Evolutionary conservation across 1,284 basidiomycete genomes (phyloP), one percentile per base, ranked within the genome.

Genomic region (Moniliella sp.): DNA sequence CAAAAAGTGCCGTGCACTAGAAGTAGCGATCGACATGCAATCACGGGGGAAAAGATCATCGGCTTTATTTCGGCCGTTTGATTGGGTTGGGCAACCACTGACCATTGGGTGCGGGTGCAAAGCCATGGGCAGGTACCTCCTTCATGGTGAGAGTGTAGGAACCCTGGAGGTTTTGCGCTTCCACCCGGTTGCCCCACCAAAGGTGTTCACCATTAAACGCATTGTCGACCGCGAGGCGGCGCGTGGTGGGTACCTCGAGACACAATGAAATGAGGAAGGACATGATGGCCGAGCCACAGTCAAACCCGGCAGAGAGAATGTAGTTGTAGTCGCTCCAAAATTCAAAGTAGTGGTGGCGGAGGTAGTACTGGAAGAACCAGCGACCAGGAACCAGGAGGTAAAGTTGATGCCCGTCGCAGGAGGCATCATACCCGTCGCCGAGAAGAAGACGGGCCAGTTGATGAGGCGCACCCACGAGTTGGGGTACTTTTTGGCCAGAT

Each of bases 141-240:
- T 11, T 12, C 5, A 11, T 17, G 15, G 34, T 32, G 27, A 40
- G 37, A 0, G 46, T 46, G 3, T 28, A 12, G 25, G n/a, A n/a
- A n/a, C 34, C 46, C 33, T 64, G 62, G 2, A 38, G 34, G 5
- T 52, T 66, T 1, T 61, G 43, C 2, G 37, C 35, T 29, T 44
- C 74, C 3, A 84, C 75, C 3, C 45, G 62, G 60, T 84, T 91
- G 5, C 84, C 84, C 79, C 81, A 84, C 84, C 84, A 91, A n/a
- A n/a, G n/a, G n/a, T 4, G 10, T 11, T 23, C 21, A n/a, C 8
- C n/a, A n/a, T 23, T 7, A n/a, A 23, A 28, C 7, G 12, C 17
- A 11, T 14, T 15, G 14, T 28, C 27, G 7, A 15, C 14, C 5
- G 31, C 25, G 16, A 10, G 31, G 31, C 12, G 12, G 42, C 7